Base-by-base conservation (phyloP, 345 rosid genomes). In the Brassica juncea region DNA sequence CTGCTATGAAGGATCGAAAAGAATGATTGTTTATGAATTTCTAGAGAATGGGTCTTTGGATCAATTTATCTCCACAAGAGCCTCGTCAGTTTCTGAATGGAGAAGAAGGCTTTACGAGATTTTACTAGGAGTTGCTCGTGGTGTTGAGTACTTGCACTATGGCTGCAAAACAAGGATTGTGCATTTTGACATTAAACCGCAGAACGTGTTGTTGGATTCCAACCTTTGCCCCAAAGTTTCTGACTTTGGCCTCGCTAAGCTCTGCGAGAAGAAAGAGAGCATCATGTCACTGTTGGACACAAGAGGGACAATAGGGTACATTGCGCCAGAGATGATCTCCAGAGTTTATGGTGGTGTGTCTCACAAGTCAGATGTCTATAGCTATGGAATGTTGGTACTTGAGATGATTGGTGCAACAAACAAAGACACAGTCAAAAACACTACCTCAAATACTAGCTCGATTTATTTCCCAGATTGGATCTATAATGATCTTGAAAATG, bases 171-270 rank as follows among this genome's bases (percentile, higher is more conserved):
- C 64, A 59, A 59, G 64, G 32, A 59, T 25, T 25, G 32, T 25
- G 14, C 64, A 59, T 25, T 59, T 59, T 32, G 32, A 59, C 15
- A 59, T 58, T 8, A 58, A 58, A 58, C 62, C 62, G 0, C 30
- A 58, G 6, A 58, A 58, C 11, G 14, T 58, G 11, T 11, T 58
- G 14, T 58, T 21, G 11, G 62, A 58, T 58, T 25, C 3, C 30
- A 8, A 9, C 23, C 14, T 58, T 58, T 21, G 62, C 5, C 62
- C 30, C 1, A 86, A 86, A 28, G 84, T 86, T 9, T 73, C 86
- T 0, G 91, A 88, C 65, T 88, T 88, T 4, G 88, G 91, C 0
- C 91, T 88, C 5, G 85, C 91, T 4, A 84, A 86, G 63, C 76
- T 81, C 8, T 84, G 85, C 37, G 55, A 77, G 37, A 80, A 21